Evolutionary conservation across 2,329 filamentous ascomycete species (phyloP), one percentile per base, ranked within the genome.

Genomic region (Cercospora canescens): DNA sequence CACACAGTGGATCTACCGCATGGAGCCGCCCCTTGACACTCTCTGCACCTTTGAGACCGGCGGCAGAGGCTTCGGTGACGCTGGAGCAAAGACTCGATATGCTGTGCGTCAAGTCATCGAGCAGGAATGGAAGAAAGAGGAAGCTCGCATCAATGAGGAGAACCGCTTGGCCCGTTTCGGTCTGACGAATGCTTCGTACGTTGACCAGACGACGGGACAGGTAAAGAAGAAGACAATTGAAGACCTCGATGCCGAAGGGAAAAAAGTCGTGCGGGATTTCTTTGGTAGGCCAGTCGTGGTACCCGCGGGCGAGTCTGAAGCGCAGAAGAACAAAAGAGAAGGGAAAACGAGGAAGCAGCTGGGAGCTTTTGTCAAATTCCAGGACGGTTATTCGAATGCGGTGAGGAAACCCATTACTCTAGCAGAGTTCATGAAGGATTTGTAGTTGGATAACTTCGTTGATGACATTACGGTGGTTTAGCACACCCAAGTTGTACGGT

Each of bases 91-190:
- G 0, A 92, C 92, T 0, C 88, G 95, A n/a, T 99, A 93, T 75
- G 94, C 94, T 1, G 90, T 99, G 6, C 89, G 95, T 24, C 94
- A 97, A 77, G 94, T 97, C 8, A 85, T 99, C 1, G 93, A 97
- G 74, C 92, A 95, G 76, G 94, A 98, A 77, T 91, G 94, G 73
- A 88, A 87, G 67, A 92, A 91, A 74, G 90, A 92, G 56, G 86
- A 89, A 12, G 81, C 86, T 32, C 82, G 88, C 35, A 88, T 90
- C 14, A 89, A 91, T 58, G 87, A 87, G 67, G 85, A 87, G 4
- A 85, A 88, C 0, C 83, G 91, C 1, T 87, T 91, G 73, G 87
- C 88, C 8, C 85, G 90, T 3, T 89, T 88, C 48, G 87, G 83
- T n/a, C 87, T 83, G 71, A 80, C 76, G 39, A 65, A 72, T 61